Evolutionary conservation across 768 basidiomycete genomes (phyloP).

Genomic region (Lepiota venenata): DNA sequence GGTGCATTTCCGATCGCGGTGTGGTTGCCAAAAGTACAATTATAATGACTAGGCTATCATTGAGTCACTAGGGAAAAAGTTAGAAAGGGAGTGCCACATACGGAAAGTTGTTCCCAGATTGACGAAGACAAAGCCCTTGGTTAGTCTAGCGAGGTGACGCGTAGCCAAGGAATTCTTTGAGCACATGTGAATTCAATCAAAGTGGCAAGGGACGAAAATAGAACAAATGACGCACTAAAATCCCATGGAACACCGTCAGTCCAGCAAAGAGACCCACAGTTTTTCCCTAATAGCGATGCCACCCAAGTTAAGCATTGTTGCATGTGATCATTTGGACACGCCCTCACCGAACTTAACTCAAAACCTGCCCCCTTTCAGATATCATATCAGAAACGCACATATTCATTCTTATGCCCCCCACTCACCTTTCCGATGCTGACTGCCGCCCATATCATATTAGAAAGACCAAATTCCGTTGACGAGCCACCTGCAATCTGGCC

Average conservation of each 20-base stretch:
- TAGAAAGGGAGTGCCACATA: slow-evolving; percentile 25
- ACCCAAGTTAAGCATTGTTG: background rate
- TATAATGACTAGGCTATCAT: slow-evolving; percentile 59
- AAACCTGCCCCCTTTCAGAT: slow-evolving; percentile 48
- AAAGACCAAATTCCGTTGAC: slow-evolving; percentile 81
- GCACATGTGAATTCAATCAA: background rate
- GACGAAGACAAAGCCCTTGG: slow-evolving; percentile 79
- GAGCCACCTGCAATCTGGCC: slow-evolving; percentile 84
- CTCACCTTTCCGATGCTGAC: slow-evolving; percentile 54
- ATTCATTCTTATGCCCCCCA: no score
- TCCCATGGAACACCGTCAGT: slow-evolving; percentile 74
- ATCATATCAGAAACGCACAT: slow-evolving; percentile 1
- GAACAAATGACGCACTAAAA: slow-evolving; percentile 41
- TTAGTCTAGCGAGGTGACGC: slow-evolving; percentile 68
- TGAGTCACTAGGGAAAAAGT: slow-evolving; percentile 4
- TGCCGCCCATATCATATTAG: slow-evolving; percentile 80
- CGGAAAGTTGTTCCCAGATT: slow-evolving; percentile 78
- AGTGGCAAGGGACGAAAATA: background rate
- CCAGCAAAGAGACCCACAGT: slow-evolving; percentile 76
- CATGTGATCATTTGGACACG: background rate
- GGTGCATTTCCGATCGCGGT: slow-evolving; percentile 72
- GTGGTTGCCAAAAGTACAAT: slow-evolving; percentile 80
- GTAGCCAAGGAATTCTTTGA: slow-evolving; percentile 71
- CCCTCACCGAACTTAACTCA: slow-evolving; percentile 46
- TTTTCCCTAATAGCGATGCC: slow-evolving; percentile 52